phyloP scores from a whole-genome alignment of 495 filamentous ascomycete species.

The Aspergillus carlsbadensis region DNA sequence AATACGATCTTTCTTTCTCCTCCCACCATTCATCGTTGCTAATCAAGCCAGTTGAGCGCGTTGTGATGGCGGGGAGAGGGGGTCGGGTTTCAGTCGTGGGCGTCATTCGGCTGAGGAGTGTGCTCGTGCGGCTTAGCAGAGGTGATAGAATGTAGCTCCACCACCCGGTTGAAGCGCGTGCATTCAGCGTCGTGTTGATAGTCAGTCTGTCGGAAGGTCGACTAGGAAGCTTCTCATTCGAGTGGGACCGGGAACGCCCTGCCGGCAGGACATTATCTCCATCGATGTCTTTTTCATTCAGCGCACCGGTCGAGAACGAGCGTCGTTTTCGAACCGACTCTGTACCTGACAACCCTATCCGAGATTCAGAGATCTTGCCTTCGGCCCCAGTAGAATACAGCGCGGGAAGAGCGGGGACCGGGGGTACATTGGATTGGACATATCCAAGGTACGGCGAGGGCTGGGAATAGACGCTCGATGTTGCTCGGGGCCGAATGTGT shows the following conservation, averaged over 20 bases:
- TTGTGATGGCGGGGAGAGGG: slow-evolving; percentile 29
- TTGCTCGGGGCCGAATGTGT: slow-evolving; percentile 35
- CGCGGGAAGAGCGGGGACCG: slow-evolving; percentile 62
- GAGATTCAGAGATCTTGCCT: slow-evolving; percentile 30
- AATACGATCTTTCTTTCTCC: slow-evolving; percentile 39
- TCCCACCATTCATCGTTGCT: slow-evolving; percentile 33
- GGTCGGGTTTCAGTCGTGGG: slow-evolving; percentile 29
- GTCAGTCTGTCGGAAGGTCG: slow-evolving; percentile 27
- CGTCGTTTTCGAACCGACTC: slow-evolving; percentile 28
- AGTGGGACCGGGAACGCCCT: slow-evolving; percentile 16
- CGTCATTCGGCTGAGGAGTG: slow-evolving; percentile 29
- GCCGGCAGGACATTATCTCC: slow-evolving; percentile 14
- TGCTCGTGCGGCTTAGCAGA: slow-evolving; percentile 53
- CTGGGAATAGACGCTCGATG: slow-evolving; percentile 72
- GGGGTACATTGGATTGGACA: slow-evolving; percentile 43
- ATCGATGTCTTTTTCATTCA: slow-evolving; percentile 60
- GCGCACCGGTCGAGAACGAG: slow-evolving; percentile 48
- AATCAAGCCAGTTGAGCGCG: slow-evolving; percentile 26
- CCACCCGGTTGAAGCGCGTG: slow-evolving; percentile 73
- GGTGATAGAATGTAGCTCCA: slow-evolving; percentile 86
- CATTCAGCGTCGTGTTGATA: slow-evolving; percentile 47
- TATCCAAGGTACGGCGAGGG: slow-evolving; percentile 39
- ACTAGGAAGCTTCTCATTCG: slow-evolving; percentile 20
- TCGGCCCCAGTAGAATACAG: slow-evolving; percentile 31
- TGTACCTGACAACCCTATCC: slow-evolving; percentile 24